A percentile compares a stretch with the other conserved stretches of the same genome.
Conservation (phyloP, 2,329 filamentous ascomycete genomes). For the Fusarium floridanum region DNA sequence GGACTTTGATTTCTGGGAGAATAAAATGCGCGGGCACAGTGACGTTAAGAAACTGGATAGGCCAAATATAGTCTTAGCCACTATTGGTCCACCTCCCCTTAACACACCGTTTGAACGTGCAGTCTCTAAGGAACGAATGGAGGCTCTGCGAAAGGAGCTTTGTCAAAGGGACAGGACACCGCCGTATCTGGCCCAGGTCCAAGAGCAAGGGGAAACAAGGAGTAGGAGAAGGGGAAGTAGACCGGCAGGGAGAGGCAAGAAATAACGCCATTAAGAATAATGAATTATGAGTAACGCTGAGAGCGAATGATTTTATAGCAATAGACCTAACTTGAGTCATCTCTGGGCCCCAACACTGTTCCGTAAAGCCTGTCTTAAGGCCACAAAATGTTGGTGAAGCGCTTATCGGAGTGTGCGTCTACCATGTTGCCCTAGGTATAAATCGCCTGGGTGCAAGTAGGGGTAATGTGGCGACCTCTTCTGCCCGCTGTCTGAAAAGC, state of each 20-base stretch:
- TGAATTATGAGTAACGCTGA: background rate
- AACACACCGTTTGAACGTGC: too few species aligned
- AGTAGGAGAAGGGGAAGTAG: background rate
- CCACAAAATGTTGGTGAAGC: background rate
- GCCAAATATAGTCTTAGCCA: background rate
- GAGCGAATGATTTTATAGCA: background rate
- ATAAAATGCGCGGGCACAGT: background rate
- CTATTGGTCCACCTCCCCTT: background rate
- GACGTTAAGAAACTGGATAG: background rate
- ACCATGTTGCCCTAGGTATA: background rate
- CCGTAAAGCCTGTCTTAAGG: background rate
- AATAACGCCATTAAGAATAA: background rate
- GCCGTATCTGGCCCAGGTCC: background rate
- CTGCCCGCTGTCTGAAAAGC: background rate
- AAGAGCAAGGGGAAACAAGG: background rate
- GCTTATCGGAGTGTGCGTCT: background rate
- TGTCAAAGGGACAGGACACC: conserved; percentile 14
- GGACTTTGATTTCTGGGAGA: conserved; percentile 31
- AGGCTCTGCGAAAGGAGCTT: background rate
- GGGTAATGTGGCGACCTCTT: background rate
- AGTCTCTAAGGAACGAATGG: background rate
- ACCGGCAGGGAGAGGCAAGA: background rate
- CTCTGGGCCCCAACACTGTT: background rate
- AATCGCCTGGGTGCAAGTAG: background rate
- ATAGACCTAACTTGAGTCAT: background rate